Conservation (phyloP, 495 filamentous ascomycete genomes). For the Penicillium bialowiezense region DNA sequence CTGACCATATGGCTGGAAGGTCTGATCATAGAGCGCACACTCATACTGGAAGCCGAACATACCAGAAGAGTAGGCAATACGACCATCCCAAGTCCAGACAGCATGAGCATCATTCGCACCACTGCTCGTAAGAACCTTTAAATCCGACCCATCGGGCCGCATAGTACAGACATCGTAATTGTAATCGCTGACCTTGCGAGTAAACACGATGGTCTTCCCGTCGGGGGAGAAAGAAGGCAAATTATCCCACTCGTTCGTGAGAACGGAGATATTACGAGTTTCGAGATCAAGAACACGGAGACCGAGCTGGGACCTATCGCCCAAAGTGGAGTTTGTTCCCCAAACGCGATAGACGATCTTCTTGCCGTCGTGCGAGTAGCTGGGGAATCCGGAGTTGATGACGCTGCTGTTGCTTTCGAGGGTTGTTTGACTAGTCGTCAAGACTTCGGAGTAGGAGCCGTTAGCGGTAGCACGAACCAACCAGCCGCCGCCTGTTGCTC, state of each 20-base stretch:
- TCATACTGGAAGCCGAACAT: slow-evolving; percentile 36
- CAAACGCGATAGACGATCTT: slow-evolving; percentile 30
- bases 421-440: slow-evolving; percentile 16
- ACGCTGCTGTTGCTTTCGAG: slow-evolving; percentile 12
- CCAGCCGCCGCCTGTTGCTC: slow-evolving; percentile 18
- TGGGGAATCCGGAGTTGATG: slow-evolving; percentile 29
- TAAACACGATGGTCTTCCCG: slow-evolving; percentile 30
- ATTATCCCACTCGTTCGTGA: slow-evolving; percentile 32
- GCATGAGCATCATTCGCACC: slow-evolving; percentile 42
- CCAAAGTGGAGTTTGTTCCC: slow-evolving; percentile 19
- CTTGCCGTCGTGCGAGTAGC: slow-evolving; percentile 26
- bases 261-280: slow-evolving; percentile 15
- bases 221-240: slow-evolving; percentile 30
- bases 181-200: slow-evolving; percentile 23
- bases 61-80: slow-evolving; percentile 28
- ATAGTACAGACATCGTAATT: slow-evolving; percentile 41
- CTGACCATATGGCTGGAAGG: slow-evolving; percentile 36
- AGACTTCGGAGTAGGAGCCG: slow-evolving; percentile 22
- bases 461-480: slow-evolving; percentile 21
- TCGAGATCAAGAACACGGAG: slow-evolving; percentile 27
- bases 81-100: slow-evolving; percentile 36
- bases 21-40: slow-evolving; percentile 29
- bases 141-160: slow-evolving; percentile 31
- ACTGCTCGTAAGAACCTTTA: slow-evolving; percentile 29
- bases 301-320: slow-evolving; percentile 21